Percentiles rank a stretch among this genome's conserved stretches.
Conservation (phyloP, 163 green algal species). For the Coccomyxa subellipsoidea region DNA sequence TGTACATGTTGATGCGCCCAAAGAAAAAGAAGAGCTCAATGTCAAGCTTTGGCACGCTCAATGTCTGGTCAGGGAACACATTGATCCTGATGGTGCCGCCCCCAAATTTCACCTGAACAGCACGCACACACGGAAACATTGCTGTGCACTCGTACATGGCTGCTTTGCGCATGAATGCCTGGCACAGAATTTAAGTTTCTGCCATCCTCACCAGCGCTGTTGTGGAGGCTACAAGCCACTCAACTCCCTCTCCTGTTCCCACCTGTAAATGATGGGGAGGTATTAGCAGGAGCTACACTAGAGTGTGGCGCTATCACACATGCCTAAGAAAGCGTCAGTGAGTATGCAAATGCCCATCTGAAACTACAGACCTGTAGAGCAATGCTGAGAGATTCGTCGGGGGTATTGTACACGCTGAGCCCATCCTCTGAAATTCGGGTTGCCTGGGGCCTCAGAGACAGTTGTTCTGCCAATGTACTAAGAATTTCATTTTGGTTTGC, state of each 20-base stretch:
- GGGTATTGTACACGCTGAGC: background rate
- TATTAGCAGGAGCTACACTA: no score
- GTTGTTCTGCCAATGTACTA: background rate
- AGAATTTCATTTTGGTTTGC: background rate
- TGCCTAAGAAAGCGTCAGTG: no score
- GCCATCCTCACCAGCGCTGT: background rate
- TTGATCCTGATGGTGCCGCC: background rate
- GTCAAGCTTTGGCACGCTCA: constrained; percentile 9
- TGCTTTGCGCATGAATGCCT: no score
- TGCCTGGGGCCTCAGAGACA: background rate
- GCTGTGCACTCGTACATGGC: no score
- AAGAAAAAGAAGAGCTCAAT: constrained; percentile 20
- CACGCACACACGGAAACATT: no score
- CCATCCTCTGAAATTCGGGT: background rate
- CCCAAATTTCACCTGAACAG: constrained; percentile 1
- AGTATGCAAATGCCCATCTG: no score
- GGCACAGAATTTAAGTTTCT: no score
- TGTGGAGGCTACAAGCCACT: background rate
- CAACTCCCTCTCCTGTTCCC: background rate
- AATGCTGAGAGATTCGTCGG: background rate
- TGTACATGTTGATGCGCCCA: constrained; percentile 5
- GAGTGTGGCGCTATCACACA: no score
- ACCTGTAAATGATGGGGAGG: constrained; percentile 10
- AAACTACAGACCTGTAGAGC: background rate
- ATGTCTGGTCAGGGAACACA: background rate